Evolutionary conservation across 2,329 filamentous ascomycete species (phyloP).

Genomic region (Aureobasidium sp.): DNA sequence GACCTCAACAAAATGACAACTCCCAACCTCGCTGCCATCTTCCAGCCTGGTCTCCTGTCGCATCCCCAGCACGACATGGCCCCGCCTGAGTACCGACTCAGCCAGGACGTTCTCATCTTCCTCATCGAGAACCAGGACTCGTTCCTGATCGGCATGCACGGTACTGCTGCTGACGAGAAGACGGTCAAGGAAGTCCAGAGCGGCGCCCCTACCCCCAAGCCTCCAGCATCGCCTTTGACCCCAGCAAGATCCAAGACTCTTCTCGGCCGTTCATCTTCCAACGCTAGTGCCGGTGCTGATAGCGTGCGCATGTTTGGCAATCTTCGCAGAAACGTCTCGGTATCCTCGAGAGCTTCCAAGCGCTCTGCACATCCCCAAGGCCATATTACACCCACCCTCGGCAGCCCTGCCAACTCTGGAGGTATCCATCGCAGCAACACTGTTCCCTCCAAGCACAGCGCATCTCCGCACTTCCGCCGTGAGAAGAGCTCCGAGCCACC

Average conservation of each 20-base stretch:
- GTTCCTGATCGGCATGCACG: conserved; percentile 96
- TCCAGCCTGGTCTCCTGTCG: conserved; percentile 91
- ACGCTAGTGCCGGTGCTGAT: conserved; percentile 78
- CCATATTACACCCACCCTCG: conserved; percentile 50
- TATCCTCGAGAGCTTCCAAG: conserved; percentile 79
- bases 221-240: conserved; percentile 34
- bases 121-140: conserved; percentile 97
- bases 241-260: conserved; percentile 44
- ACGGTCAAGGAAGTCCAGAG: conserved; percentile 61
- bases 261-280: conserved; percentile 70
- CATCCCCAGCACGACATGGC: conserved; percentile 94
- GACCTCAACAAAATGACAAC: conserved; percentile 97
- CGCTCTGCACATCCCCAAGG: conserved; percentile 63
- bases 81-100: conserved; percentile 84
- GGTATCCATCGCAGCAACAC: conserved; percentile 70
- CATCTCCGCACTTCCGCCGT: conserved; percentile 52
- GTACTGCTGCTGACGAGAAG: conserved; percentile 89
- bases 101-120: conserved; percentile 95
- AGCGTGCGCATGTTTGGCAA: conserved; percentile 73
- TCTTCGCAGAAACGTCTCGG: conserved; percentile 79
- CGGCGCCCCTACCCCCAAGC: conserved; percentile 48
- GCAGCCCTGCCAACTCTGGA: conserved; percentile 27
- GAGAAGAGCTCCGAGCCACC: conserved; percentile 46
- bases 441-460: conserved; percentile 81
- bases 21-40: conserved; percentile 89